Base-by-base conservation (phyloP, 179 eudicot genomes). In the Corrigiola litoralis region DNA sequence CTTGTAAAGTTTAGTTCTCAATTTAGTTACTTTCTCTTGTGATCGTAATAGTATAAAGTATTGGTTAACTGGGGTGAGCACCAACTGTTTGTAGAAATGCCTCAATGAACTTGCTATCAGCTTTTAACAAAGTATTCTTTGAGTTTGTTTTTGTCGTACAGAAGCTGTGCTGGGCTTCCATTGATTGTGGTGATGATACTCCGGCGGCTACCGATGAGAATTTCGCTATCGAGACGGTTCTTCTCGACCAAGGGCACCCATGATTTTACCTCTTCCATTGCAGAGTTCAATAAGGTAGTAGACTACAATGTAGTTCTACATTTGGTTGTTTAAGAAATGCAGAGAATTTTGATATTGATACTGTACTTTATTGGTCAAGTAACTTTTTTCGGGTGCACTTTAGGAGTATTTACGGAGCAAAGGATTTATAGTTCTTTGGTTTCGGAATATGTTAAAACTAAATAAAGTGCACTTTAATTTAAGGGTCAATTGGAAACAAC, bases 211-310 rank as follows among this genome's bases (percentile, higher is more conserved):
- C 49, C 67, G 20, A 18, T 6, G 17, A 33, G 53, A 4, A 49
- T 69, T 21, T 66, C 31, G 27, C 21, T 37, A 21, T 60, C 74
- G 10, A 29, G 44, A 71, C 44, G 71, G 24, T 48, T 65, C 1
- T 64, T 75, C 74, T 75, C 65, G 1, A 37, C 70, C 67, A 34
- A 79, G 75, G 63, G 71, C 72, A 74, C 67, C 38, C 67, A 58
- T 57, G 86, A 88, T 69, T 4, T 82, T 41, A n/a, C 82, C 13
- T 75, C 84, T 48, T 67, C 80, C 11, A 89, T 89, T 42, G 76
- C 68, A 0, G 96, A 92, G 76, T 79, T 87, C 73, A 92, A 92
- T 71, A 84, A 92, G 91, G 95, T 88, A 63, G 20, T 3, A 3
- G 23, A 58, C 3, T 1, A 11, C 14, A 8, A 12, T 14, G 4